Evolutionary conservation across 2,329 filamentous ascomycete species (phyloP).

Genomic region (Venturiaceae sp.): DNA sequence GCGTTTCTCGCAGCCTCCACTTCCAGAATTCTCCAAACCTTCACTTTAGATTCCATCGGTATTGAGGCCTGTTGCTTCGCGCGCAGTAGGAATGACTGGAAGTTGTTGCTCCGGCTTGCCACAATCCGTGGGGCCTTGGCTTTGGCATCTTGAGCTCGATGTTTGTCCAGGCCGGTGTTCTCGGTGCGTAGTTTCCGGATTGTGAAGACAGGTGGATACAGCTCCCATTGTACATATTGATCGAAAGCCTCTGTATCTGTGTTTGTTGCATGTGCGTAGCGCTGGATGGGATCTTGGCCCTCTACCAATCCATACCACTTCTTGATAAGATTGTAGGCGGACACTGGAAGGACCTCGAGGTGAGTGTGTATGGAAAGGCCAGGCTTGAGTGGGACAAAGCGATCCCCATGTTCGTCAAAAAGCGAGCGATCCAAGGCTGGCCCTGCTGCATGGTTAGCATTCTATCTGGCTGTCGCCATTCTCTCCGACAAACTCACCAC

Average conservation of each 20-base stretch:
- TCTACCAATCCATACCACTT: constrained; percentile 72
- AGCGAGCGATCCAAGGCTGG: constrained; percentile 13
- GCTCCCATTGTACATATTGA: constrained; percentile 69
- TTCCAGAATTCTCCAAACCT: constrained; percentile 59
- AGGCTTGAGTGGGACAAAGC: constrained; percentile 64
- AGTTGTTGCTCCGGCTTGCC: constrained; percentile 59
- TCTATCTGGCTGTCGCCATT: background rate
- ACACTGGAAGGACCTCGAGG: constrained; percentile 66
- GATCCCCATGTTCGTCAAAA: constrained; percentile 29
- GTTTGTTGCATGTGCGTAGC: constrained; percentile 69
- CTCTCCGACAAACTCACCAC: constrained; percentile 12
- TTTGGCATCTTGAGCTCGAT: constrained; percentile 17
- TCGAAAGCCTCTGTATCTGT: constrained; percentile 33
- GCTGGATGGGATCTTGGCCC: constrained; percentile 60
- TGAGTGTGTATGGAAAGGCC: constrained; percentile 56
- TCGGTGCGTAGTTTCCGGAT: constrained; percentile 59
- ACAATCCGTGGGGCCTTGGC: constrained; percentile 54
- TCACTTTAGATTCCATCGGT: constrained; percentile 61
- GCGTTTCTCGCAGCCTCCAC: constrained; percentile 25
- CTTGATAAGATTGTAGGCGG: constrained; percentile 73
- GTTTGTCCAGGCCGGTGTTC: background rate
- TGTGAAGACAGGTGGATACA: constrained; percentile 75
- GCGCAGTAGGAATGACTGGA: constrained; percentile 65
- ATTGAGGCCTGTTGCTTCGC: constrained; percentile 62
- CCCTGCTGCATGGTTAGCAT: background rate